Base-by-base conservation (phyloP, 1,284 basidiomycete species). In the Hemileia vastatrix region DNA sequence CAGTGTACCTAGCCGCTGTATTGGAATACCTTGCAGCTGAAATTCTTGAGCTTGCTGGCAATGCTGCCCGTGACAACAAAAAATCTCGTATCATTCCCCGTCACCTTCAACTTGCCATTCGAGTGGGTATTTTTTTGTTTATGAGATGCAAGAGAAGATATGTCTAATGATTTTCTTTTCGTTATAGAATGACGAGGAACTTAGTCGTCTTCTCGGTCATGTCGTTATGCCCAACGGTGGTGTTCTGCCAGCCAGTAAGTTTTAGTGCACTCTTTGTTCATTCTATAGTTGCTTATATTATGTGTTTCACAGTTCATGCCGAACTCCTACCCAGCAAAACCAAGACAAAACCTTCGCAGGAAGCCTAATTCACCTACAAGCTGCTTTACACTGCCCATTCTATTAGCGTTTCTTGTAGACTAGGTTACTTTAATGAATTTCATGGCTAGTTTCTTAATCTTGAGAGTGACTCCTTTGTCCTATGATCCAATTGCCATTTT, bases 161-260 rank as follows among this genome's bases (percentile, higher is more conserved):
- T 23, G 9, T 18, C 36, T 8, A 50, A 15, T 15, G 2, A 3
- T 15, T 27, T 23, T 21, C n/a, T 23, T 13, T 18, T 18, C 4
- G 8, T n/a, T 36, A n/a, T 23, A 63, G 60, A 71, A 71, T 67
- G 76, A 77, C 57, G 76, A 77, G 67, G 76, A 77, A 71, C 75
- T 86, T 72, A 84, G 84, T 77, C 86, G 83, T 72, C 83, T 89
- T 50, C 82, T 92, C 53, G 88, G 89, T 54, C 82, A 84, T 70
- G 89, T 91, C 67, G 85, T 88, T 73, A 91, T 92, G 79, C 88
- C 86, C 23, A 88, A 92, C 74, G 89, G 89, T 79, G 89, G 89
- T 84, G 89, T 92, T 64, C 84, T 92, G 48, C 89, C 89, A 56
- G 70, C 70, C 15, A 63, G 61, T 63, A 21, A 53, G 61, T 57